phyloP scores from a whole-genome alignment of 441 rosid species.

The Syzygium malaccense region DNA sequence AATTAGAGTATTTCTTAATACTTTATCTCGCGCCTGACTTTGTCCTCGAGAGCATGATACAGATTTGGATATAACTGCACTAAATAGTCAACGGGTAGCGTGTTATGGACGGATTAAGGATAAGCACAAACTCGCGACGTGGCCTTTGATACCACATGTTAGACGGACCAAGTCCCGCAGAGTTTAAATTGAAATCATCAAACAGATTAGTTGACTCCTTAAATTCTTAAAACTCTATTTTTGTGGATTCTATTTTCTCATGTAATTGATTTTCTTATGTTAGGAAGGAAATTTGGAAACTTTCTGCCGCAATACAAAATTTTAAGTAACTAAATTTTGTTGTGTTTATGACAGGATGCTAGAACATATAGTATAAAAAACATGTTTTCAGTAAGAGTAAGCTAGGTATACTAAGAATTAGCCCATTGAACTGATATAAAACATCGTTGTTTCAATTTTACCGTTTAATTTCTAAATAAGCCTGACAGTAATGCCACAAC shows the following conservation, averaged over 20 bases:
- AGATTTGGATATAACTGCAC: background rate
- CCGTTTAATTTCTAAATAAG: background rate
- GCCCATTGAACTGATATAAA: background rate
- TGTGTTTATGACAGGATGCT: background rate
- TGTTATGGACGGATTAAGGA: background rate
- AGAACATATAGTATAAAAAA: background rate
- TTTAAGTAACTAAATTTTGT: background rate
- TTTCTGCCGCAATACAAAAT: background rate
- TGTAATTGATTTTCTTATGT: background rate
- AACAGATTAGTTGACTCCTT: background rate
- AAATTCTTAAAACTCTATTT: background rate
- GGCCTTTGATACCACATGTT: background rate
- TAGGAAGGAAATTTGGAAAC: background rate
- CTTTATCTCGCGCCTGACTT: background rate
- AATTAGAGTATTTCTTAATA: background rate
- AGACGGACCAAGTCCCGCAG: background rate
- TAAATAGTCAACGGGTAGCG: background rate
- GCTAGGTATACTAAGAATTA: background rate
- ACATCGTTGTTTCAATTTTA: background rate
- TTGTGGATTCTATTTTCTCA: background rate
- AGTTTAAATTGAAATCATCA: background rate
- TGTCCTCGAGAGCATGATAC: background rate
- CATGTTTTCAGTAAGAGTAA: background rate
- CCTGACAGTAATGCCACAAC: background rate
- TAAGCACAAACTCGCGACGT: background rate